Base-by-base conservation (phyloP, 1,139 yeast species). In the Diutina mesorugosa region DNA sequence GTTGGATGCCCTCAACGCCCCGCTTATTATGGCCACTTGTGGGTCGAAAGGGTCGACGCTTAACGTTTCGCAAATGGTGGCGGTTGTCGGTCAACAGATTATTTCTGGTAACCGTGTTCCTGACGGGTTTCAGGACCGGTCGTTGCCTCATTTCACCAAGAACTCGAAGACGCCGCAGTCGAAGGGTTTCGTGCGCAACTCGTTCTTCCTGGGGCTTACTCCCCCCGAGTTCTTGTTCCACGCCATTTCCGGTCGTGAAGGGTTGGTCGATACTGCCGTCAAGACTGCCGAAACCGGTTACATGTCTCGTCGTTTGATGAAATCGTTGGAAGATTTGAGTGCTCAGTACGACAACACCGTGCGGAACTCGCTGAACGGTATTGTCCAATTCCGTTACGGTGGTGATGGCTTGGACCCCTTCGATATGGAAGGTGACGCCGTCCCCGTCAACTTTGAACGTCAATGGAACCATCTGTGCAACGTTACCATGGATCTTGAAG, bases 191-290 rank as follows among this genome's bases (percentile, higher is more conserved):
- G 99, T 95, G 18, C 78, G 97, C 71, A 93, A 95, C 71, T 91
- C 98, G 10, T 95, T 95, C 78, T 95, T 78, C 69, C 81, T 93
- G 55, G 99, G 99, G 9, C 77, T 95, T 62, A 80, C 93, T 6
- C 99, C 99, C 4, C 97, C 99, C 4, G 99, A 95, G 68, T 95
- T 95, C 69, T 76, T 95, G 62, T 95, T 93, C 79, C 99, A 95
- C 69, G 98, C 99, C 61, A 95, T 95, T 72, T 93, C 99, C 6
- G 99, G 99, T 70, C 88, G 99, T 78, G 99, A 95, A 78, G 99
- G 99, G 70, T 78, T 95, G 70, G 99, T 95, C 57, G 99, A 95
- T 78, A 95, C 99, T 16, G 99, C 98, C 7, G 99, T 95, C 58
- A 95, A 95, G 69, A 95, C 99, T 38, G 99, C 99, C 3, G 99